Evolutionary conservation across 352 stramenopile genomes (phyloP).

Genomic region (Lagenidium sp.): DNA sequence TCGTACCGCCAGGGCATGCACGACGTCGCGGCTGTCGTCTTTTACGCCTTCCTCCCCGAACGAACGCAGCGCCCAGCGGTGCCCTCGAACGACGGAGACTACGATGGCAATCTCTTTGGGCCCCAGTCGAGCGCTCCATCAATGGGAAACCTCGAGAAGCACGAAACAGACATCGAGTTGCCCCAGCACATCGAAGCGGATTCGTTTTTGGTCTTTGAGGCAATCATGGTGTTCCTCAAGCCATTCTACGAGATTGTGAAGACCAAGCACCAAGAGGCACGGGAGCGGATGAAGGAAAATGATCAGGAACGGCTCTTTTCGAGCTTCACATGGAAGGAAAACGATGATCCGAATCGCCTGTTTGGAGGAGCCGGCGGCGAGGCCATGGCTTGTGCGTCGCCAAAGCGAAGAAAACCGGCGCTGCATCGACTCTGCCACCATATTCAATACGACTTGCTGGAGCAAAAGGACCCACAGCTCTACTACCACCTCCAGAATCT

Average conservation of each 20-base stretch:
- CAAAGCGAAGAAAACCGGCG: constrained; percentile 22
- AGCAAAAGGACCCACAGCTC: constrained; percentile 73
- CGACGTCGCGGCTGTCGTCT: constrained; percentile 67
- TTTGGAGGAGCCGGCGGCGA: constrained; percentile 7
- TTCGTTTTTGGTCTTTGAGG: constrained; percentile 67
- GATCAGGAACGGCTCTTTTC: constrained; percentile 16
- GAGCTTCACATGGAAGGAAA: constrained; percentile 13
- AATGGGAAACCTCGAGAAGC: no score
- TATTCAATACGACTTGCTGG: constrained; percentile 68
- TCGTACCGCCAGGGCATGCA: constrained; percentile 85
- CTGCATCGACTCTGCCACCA: constrained; percentile 60
- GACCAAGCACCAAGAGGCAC: constrained; percentile 13
- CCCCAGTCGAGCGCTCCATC: neutral
- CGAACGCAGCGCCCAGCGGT: constrained; percentile 8
- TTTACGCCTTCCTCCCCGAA: constrained; percentile 49
- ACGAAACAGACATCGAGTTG: constrained; percentile 9
- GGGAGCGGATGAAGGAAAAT: neutral
- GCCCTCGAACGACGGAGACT: neutral
- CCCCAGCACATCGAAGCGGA: constrained; percentile 43
- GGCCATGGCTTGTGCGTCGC: no score
- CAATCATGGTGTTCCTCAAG: constrained; percentile 70
- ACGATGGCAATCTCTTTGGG: constrained; percentile 10
- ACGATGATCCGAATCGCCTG: constrained; percentile 13
- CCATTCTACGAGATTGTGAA: constrained; percentile 70
- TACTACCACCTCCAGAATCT: constrained; percentile 76